Conservation (phyloP, 306 rosid genomes). For the Purshia tridentata region DNA sequence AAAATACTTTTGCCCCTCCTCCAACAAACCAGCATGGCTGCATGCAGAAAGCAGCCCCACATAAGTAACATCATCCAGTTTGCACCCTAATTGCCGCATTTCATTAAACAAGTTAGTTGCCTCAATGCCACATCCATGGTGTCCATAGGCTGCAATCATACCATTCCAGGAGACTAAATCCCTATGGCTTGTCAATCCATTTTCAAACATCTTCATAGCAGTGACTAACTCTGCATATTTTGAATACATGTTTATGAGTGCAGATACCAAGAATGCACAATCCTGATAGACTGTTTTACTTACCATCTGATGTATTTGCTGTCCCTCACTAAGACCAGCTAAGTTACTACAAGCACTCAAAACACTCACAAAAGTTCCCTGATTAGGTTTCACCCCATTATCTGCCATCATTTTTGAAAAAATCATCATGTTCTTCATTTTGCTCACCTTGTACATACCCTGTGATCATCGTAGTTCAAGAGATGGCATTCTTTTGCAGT, state of each 20-base stretch:
- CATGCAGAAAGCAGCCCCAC: conserved; percentile 54
- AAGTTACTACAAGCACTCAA: conserved; percentile 53
- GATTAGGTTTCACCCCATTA: conserved; percentile 36
- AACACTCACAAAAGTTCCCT: conserved; percentile 48
- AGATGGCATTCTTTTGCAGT: conserved; percentile 41
- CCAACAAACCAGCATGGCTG: conserved; percentile 55
- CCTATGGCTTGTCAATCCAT: conserved; percentile 30
- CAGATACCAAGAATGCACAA: conserved; percentile 37
- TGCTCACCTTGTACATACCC: conserved; percentile 44
- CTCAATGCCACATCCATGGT: conserved; percentile 48
- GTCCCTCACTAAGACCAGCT: conserved; percentile 47
- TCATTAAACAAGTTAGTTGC: conserved; percentile 42
- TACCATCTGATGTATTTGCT: conserved; percentile 53
- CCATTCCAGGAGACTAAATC: conserved; percentile 54
- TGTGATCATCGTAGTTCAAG: conserved; percentile 52
- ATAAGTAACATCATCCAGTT: conserved; percentile 45
- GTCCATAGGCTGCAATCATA: conserved; percentile 58
- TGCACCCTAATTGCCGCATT: conserved; percentile 32
- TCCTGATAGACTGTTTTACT: conserved; percentile 33
- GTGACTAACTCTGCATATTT: conserved; percentile 48
- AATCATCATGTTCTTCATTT: conserved; percentile 44
- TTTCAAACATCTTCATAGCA: conserved; percentile 47
- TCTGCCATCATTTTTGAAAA: conserved; percentile 38
- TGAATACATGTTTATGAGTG: conserved; percentile 53
- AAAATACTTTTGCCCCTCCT: conserved; percentile 42